A percentile compares a stretch with the other conserved stretches of the same genome.
Conservation (phyloP, 352 stramenopile genomes). For the Globisporangium polare region DNA sequence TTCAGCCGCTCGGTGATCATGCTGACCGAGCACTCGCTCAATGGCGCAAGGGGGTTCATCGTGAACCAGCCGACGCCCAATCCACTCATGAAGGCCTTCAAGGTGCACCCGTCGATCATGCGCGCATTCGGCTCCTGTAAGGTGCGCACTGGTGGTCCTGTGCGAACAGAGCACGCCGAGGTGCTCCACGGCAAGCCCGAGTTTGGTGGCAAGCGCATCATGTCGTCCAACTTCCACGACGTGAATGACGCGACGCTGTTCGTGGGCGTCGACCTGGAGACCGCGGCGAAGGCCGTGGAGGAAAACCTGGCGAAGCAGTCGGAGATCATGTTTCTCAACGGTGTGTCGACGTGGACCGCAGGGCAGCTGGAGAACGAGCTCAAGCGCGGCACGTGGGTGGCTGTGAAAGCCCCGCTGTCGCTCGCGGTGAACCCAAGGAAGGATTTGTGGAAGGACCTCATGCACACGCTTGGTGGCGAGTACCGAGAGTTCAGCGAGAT, state of each 20-base stretch:
- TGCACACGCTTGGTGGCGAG: slow-evolving; percentile 61
- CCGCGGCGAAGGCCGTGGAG: slow-evolving; percentile 53
- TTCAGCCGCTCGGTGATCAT: slow-evolving; percentile 76
- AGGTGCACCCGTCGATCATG: slow-evolving; percentile 55
- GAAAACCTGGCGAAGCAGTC: slow-evolving; percentile 42
- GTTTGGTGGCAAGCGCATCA: slow-evolving; percentile 54
- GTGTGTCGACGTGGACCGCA: slow-evolving; percentile 63
- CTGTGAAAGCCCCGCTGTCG: slow-evolving; percentile 65
- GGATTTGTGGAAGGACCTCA: slow-evolving; percentile 68
- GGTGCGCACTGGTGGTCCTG: slow-evolving; percentile 55
- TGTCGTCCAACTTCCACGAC: slow-evolving; percentile 42
- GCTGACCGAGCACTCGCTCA: slow-evolving; percentile 56
- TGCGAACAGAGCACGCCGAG: slow-evolving; percentile 60
- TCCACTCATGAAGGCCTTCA: slow-evolving; percentile 52
- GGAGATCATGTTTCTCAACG: slow-evolving; percentile 78
- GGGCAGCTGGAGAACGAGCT: slow-evolving; percentile 73
- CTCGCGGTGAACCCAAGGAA: slow-evolving; percentile 59
- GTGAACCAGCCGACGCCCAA: slow-evolving; percentile 62
- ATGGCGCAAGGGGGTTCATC: slow-evolving; percentile 69
- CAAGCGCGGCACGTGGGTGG: slow-evolving; percentile 65
- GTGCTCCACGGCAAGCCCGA: slow-evolving; percentile 30
- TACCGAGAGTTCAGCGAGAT: slow-evolving; percentile 72
- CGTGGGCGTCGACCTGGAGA: slow-evolving; percentile 62
- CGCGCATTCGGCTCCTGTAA: slow-evolving; percentile 55
- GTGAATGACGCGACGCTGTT: slow-evolving; percentile 48